phyloP scores from a whole-genome alignment of 2,329 filamentous ascomycete genomes.

The Pyrenophora graminea region DNA sequence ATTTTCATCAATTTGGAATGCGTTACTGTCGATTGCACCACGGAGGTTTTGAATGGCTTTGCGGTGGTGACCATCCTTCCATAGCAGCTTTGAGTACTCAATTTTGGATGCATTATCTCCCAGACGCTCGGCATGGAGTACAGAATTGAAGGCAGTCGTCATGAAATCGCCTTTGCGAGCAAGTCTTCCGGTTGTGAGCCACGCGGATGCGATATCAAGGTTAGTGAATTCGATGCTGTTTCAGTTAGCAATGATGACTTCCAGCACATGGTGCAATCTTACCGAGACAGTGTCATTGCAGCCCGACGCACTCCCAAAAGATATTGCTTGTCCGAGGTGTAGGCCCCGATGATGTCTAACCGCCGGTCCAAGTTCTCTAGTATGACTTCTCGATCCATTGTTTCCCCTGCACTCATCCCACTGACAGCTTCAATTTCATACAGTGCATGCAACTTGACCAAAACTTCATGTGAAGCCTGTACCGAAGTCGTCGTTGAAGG shows the following conservation, averaged over 20 bases:
- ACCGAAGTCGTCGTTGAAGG: constrained; percentile 78
- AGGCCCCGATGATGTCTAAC: constrained; percentile 87
- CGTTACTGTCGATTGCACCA: constrained; percentile 79
- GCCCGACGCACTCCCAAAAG: constrained; percentile 83
- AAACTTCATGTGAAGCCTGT: constrained; percentile 79
- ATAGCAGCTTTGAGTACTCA: constrained; percentile 89
- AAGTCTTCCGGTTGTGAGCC: constrained; percentile 82
- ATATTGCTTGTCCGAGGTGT: constrained; percentile 91
- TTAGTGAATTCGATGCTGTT: constrained; percentile 63
- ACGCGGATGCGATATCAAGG: constrained; percentile 77
- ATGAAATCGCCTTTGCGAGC: constrained; percentile 83
- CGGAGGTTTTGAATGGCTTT: constrained; percentile 93
- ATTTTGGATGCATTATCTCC: constrained; percentile 88
- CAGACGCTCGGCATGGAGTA: constrained; percentile 82
- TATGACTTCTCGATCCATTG: constrained; percentile 40
- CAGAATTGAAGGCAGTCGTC: constrained; percentile 89
- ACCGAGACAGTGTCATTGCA: constrained; percentile 79
- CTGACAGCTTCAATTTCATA: constrained; percentile 83
- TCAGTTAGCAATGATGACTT: constrained; percentile 13
- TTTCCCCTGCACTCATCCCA: constrained; percentile 43
- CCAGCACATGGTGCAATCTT: constrained; percentile 34
- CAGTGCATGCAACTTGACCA: constrained; percentile 84
- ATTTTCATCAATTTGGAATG: constrained; percentile 62
- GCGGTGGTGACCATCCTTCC: constrained; percentile 89
- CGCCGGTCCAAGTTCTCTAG: constrained; percentile 69